Evolutionary conservation across 345 rosid genomes (phyloP).

Genomic region (Rhizophora apiculata): DNA sequence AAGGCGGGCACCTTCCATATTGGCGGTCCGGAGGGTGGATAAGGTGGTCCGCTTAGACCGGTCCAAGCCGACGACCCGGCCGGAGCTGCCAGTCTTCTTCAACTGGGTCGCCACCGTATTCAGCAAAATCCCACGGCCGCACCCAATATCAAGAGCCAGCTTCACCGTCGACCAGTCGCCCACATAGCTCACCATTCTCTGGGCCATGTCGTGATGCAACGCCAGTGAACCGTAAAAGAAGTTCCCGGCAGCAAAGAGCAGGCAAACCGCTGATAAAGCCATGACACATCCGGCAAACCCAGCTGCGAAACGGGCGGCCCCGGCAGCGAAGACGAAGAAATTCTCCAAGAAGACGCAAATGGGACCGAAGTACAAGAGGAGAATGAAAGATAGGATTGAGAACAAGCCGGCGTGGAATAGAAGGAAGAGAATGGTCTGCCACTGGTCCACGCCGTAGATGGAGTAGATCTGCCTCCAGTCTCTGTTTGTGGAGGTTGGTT

Average conservation of each 20-base stretch:
- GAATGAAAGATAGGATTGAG: slow-evolving; percentile 56
- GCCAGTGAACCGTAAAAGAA: slow-evolving; percentile 76
- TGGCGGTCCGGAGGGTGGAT: slow-evolving; percentile 88
- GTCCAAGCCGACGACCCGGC: slow-evolving; percentile 91
- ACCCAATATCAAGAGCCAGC: slow-evolving; percentile 88
- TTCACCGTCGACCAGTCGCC: slow-evolving; percentile 85
- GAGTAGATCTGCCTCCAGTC: slow-evolving; percentile 96
- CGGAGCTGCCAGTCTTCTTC: slow-evolving; percentile 88
- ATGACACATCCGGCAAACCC: slow-evolving; percentile 71
- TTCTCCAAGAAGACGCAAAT: slow-evolving; percentile 49
- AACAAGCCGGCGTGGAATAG: slow-evolving; percentile 55
- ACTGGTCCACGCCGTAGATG: slow-evolving; percentile 89
- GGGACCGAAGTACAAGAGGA: slow-evolving; percentile 64
- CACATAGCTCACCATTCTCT: slow-evolving; percentile 76
- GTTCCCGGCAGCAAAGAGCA: slow-evolving; percentile 76
- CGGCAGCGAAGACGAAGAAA: slow-evolving; percentile 27
- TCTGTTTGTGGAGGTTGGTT: slow-evolving; percentile 27
- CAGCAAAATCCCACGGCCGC: slow-evolving; percentile 87
- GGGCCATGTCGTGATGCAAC: slow-evolving; percentile 80
- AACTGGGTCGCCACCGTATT: slow-evolving; percentile 94
- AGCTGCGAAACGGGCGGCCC: slow-evolving; percentile 49
- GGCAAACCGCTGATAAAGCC: slow-evolving; percentile 72
- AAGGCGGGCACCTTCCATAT: slow-evolving; percentile 56
- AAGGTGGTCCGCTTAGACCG: slow-evolving; percentile 70
- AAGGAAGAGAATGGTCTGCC: slow-evolving; percentile 75